A percentile compares a stretch with the other conserved stretches of the same genome.
These are phyloP conservation scores for Xylariaceae sp. DNA, from an alignment of 2,329 filamentous ascomycete genomes.

Conservation along the genomic window DNA sequence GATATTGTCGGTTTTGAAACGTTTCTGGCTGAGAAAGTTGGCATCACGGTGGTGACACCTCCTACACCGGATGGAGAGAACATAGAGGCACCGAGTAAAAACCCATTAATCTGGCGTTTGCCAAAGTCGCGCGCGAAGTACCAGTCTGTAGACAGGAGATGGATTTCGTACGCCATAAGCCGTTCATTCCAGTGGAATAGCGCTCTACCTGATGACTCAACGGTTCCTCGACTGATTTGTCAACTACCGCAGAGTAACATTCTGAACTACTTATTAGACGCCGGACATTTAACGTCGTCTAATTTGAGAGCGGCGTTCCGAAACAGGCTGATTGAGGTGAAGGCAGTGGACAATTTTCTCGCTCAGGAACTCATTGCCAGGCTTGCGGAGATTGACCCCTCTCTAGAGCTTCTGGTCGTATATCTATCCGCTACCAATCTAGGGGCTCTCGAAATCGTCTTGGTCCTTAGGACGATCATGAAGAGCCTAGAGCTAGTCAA, in stretches of 20 bases:
- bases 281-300: slow-evolving; percentile 54
- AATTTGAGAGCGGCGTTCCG: slow-evolving; percentile 56
- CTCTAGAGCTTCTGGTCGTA: slow-evolving; percentile 59
- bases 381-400: slow-evolving; percentile 60
- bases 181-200: slow-evolving; percentile 54
- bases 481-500: slow-evolving; percentile 59
- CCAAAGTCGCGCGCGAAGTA: slow-evolving; percentile 41
- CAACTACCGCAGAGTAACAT: slow-evolving; percentile 48
- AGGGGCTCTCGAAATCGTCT: slow-evolving; percentile 59
- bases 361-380: slow-evolving; percentile 58
- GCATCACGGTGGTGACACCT: slow-evolving; percentile 34
- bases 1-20: slow-evolving; percentile 47
- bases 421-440: slow-evolving; percentile 62
- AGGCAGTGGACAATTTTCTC: slow-evolving; percentile 42
- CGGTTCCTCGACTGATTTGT: slow-evolving; percentile 36
- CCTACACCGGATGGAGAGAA: slow-evolving; percentile 19
- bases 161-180: slow-evolving; percentile 58
- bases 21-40: slow-evolving; percentile 45
- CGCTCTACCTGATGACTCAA: slow-evolving; percentile 39
- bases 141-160: slow-evolving; percentile 56
- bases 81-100: slow-evolving; percentile 13
- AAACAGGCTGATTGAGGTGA: slow-evolving; percentile 39
- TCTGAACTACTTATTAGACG: slow-evolving; percentile 53
- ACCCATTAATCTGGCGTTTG: slow-evolving; percentile 47
- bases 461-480: slow-evolving; percentile 61